A percentile compares a stretch with the other conserved stretches of the same genome.
Evolutionary conservation across 2,329 filamentous ascomycete species (phyloP).

Genomic region (Chaetomium olivaceum): DNA sequence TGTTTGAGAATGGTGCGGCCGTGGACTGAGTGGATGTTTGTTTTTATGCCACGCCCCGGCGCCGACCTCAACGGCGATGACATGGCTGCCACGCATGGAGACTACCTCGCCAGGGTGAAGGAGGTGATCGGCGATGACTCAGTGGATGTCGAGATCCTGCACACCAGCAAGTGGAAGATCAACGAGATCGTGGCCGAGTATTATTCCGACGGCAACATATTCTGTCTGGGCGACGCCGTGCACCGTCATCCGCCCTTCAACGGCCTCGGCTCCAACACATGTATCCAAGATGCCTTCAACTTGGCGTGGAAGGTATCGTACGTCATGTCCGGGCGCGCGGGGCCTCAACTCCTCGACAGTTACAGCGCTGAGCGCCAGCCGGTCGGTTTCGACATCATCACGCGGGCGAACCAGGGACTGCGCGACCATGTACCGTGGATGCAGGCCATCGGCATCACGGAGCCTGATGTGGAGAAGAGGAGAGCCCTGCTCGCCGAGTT

Average conservation of each 20-base stretch:
- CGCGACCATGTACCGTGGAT: slow-evolving; percentile 52
- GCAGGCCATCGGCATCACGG: slow-evolving; percentile 48
- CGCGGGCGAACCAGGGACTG: slow-evolving; percentile 58
- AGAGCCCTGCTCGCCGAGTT: slow-evolving; percentile 44
- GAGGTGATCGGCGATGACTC: slow-evolving; percentile 58
- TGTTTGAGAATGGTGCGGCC: slow-evolving; percentile 62
- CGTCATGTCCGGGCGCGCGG: slow-evolving; percentile 45
- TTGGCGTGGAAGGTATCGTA: slow-evolving; percentile 57
- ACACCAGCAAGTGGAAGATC: slow-evolving; percentile 59
- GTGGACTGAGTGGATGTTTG: slow-evolving; percentile 64
- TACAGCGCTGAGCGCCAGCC: slow-evolving; percentile 53
- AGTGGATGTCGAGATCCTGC: slow-evolving; percentile 51
- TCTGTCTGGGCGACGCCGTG: slow-evolving; percentile 59
- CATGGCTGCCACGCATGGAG: slow-evolving; percentile 45
- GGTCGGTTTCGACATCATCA: slow-evolving; percentile 51
- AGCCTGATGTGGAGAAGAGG: slow-evolving; percentile 43
- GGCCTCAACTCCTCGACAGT: slow-evolving; percentile 43
- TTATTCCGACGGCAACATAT: slow-evolving; percentile 53
- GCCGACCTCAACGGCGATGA: slow-evolving; percentile 39
- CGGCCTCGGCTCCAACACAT: slow-evolving; percentile 60
- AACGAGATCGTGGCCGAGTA: slow-evolving; percentile 61
- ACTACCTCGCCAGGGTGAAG: slow-evolving; percentile 48
- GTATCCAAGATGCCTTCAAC: slow-evolving; percentile 58
- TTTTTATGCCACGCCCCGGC: slow-evolving; percentile 49
- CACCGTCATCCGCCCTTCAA: slow-evolving; percentile 60